These are phyloP conservation scores for Madurella mycetomatis DNA, from an alignment of 2,329 filamentous ascomycete species.

Conservation along the genomic window DNA sequence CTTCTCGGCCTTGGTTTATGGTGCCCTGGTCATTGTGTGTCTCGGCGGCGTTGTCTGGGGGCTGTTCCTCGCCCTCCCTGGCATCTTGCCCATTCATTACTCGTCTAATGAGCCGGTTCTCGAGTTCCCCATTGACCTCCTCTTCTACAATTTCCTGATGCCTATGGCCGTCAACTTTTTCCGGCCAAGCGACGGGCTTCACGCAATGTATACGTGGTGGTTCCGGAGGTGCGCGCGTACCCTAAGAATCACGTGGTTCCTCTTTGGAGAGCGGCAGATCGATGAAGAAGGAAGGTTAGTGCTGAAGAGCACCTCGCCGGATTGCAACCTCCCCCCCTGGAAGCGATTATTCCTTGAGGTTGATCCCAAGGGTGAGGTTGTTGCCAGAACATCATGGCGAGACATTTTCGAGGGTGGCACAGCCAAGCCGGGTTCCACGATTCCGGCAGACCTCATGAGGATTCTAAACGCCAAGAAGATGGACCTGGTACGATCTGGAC, in stretches of 20 bases:
- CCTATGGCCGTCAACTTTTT: conserved; percentile 80
- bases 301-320: conserved; percentile 35
- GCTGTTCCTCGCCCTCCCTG: conserved; percentile 62
- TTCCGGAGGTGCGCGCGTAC: conserved; percentile 79
- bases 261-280: conserved; percentile 76
- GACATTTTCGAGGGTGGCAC: conserved; percentile 49
- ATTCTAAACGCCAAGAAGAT: conserved; percentile 38
- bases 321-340: conserved; percentile 36
- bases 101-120: conserved; percentile 86
- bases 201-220: conserved; percentile 92
- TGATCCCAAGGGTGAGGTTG: conserved; percentile 38
- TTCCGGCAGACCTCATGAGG: conserved; percentile 36
- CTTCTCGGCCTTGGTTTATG: conserved; percentile 94
- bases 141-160: conserved; percentile 97
- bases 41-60: conserved; percentile 95
- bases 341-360: conserved; percentile 45
- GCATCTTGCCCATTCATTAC: conserved; percentile 86
- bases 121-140: conserved; percentile 88
- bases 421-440: conserved; percentile 36
- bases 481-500: conserved; percentile 43
- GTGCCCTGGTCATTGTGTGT: conserved; percentile 85
- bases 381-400: conserved; percentile 57
- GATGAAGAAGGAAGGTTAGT: conserved; percentile 76
- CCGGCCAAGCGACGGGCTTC: conserved; percentile 77
- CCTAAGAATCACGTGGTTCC: conserved; percentile 82